Percentiles rank a stretch among this genome's conserved stretches.
Evolutionary conservation across 345 rosid species (phyloP).

Genomic region (Murraya koenigii): DNA sequence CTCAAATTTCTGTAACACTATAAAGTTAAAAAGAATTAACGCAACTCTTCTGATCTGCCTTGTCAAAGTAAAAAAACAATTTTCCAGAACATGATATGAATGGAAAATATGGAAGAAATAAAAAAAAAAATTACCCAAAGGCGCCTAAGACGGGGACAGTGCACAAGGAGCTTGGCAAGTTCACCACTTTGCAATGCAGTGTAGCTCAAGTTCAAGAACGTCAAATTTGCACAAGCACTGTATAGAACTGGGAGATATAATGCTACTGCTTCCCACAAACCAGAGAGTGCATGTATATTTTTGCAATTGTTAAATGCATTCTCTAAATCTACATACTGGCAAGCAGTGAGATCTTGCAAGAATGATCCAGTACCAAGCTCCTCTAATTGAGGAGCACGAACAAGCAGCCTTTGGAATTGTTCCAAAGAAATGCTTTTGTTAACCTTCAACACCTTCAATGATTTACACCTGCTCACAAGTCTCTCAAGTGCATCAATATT

Average conservation of each 20-base stretch:
- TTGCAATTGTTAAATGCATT: conserved; percentile 46
- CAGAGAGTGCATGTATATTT: conserved; percentile 49
- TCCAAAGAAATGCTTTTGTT: conserved; percentile 45
- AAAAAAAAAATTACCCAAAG: conserved; percentile 48
- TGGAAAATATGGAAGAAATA: background rate
- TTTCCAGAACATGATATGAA: background rate
- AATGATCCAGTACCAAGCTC: conserved; percentile 72
- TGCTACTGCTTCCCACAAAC: conserved; percentile 52
- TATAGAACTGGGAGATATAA: conserved; percentile 45
- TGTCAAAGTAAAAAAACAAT: background rate
- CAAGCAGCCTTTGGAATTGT: conserved; percentile 50
- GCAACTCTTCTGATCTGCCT: background rate
- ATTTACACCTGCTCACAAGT: conserved; percentile 55
- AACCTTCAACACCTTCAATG: conserved; percentile 55
- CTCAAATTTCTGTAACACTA: too few relatives aligned
- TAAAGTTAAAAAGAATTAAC: background rate
- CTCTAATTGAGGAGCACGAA: conserved; percentile 43
- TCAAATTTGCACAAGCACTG: conserved; percentile 43
- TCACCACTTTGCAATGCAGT: conserved; percentile 49
- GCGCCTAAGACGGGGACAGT: conserved; percentile 55
- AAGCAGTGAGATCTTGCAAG: conserved; percentile 35
- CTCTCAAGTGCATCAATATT: conserved; percentile 59
- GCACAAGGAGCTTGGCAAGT: conserved; percentile 48
- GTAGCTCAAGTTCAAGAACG: conserved; percentile 62
- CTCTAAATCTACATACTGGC: conserved; percentile 38